Evolutionary conservation across 2,329 filamentous ascomycete species (phyloP), one percentile per base, ranked within the genome.

Genomic region (Colletotrichum cereale): DNA sequence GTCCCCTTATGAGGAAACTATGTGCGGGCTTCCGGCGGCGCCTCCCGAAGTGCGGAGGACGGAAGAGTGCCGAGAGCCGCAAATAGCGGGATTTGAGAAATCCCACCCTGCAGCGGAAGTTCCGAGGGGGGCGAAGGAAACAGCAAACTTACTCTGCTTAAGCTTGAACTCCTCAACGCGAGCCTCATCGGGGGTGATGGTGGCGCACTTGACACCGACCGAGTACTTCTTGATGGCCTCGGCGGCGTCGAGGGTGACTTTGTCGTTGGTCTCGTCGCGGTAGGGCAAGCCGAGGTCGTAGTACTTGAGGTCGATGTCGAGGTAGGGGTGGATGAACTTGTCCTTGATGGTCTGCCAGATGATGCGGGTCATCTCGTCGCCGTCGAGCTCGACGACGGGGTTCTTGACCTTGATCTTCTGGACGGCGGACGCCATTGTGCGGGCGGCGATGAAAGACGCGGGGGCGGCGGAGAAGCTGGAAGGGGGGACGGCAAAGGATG

Each of bases 321-420:
- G 92, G 86, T 96, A 98, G 67, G 95, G 95, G 85, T 92, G 88
- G 85, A 98, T 98, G 87, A 98, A 96, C 89, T 97, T 97, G 86
- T 98, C 93, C 90, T 98, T 98, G 90, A 99, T 99, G 84, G 93
- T 91, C 87, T 98, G 88, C 96, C 96, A 99, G 87, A 99, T 99
- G 83, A 99, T 95, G 79, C 96, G 90, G 78, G 96, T 99, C 96
- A 98, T 98, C 91, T 95, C 90, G 78, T 92, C 90, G 80, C 96
- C 96, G 82, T 98, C 96, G 79, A 98, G 90, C 87, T 98, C 96
- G 83, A 99, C 96, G 82, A 99, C 92, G 76, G 96, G 96, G 85
- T 97, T 98, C 91, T 97, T 95, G 87, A 99, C 96, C 90, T 97
- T 96, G 89, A 98, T 98, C 92, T 98, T 99, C 80, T 89, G 86